Base-by-base conservation (phyloP, 2,329 filamentous ascomycete genomes). In the Fusarium nematophilum region DNA sequence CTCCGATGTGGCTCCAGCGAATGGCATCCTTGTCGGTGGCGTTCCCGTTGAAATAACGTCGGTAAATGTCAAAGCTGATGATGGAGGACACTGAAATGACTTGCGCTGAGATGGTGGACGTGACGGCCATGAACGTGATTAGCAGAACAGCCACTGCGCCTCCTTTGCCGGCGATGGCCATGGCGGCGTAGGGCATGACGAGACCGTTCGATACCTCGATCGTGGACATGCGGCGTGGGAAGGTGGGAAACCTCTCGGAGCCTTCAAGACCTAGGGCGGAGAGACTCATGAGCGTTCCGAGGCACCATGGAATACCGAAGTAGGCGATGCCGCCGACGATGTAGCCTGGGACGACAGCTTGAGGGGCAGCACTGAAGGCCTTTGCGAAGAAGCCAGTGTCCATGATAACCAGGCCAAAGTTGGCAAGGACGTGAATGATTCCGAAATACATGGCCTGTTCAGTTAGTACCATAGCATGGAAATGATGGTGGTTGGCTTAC, bases 41-140 rank as follows among this genome's bases (percentile, higher is more conserved):
- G 0, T 54, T 53, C 4, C 69, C 73, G 46, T 83, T 82, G 58
- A 83, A 72, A 56, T 84, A 83, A 13, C 77, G 77, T 0, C 80
- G 74, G 62, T 84, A 84, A 2, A 84, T 80, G 37, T 84, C 82
- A 44, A 84, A 85, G 39, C 77, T 80, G 42, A 84, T 77, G 44
- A 84, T 84, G 0, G 81, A 83, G 5, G 79, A 81, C 3, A 83
- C 81, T 1, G 82, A 80, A 40, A 84, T 83, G 2, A 84, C 77
- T 37, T 84, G 81, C 1, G 82, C 81, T 0, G 79, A 81, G 3
- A 82, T 75, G 0, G 81, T 83, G 1, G 79, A 83, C 2, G 88
- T 91, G n/a, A 91, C 87, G 3, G 89, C 90, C 89, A 92, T 91
- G 78, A 92, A 91, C 9, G 89, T 85, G 48, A 91, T 81, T 5